Base-by-base conservation (phyloP, 2,329 filamentous ascomycete genomes). In the Penicillium hordei region DNA sequence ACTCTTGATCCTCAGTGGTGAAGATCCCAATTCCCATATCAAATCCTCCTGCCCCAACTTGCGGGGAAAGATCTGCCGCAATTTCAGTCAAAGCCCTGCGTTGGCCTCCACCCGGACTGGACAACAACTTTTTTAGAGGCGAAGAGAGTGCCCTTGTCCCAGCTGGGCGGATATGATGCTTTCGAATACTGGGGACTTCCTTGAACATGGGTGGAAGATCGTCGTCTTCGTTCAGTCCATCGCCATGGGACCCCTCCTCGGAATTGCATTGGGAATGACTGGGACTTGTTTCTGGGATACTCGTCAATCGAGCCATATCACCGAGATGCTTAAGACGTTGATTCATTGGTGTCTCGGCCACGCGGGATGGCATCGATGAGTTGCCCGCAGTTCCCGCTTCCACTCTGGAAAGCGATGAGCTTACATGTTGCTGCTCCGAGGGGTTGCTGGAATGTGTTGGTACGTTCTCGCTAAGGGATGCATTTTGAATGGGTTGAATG, bases 41-140 rank as follows among this genome's bases (percentile, higher is more conserved):
- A 29, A 72, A 67, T 25, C 66, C 65, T 31, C 65, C 66, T 15
- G 62, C 63, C n/a, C 64, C 66, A 48, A 71, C 65, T 48, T 74
- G 70, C 6, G 77, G 77, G 4, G 77, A 78, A 45, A 69, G 67
- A 51, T 78, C 76, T 1, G 72, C 69, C 25, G 76, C 76, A 61
- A 80, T 78, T 31, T 78, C 72, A 13, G 76, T 74, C 52, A 78
- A 66, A 49, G 69, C 67, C 52, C 72, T 70, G 42, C 75, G 72
- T 51, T 71, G 71, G 31, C 71, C 69, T 45, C 71, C 72, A 53
- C 70, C 75, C 34, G 72, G 76, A 57, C 73, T 79, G 2, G 75
- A 78, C 15, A 76, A 59, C 7, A 73, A 68, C 31, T 69, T 60
- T 43, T 69, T 74, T 17, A 67, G 50, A 5, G 71, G 67, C 0